phyloP scores from a whole-genome alignment of 1,139 yeast genomes.

The Yamadazyma membranifaciens region DNA sequence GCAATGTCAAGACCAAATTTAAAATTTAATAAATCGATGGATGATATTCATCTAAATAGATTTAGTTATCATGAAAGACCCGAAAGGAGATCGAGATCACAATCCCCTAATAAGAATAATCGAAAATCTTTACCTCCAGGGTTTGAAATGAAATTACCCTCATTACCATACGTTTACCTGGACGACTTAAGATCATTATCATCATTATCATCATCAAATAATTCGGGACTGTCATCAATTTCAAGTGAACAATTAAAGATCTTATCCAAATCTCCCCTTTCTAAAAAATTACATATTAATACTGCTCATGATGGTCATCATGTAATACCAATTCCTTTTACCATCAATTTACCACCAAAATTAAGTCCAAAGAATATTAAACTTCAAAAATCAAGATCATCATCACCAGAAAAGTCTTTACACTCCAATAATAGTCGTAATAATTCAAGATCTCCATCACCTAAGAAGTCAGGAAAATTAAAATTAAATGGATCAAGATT shows the following conservation, averaged over 20 bases:
- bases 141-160: constrained; percentile 24
- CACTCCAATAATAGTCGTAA: constrained; percentile 5
- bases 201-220: constrained; percentile 11
- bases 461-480: constrained; percentile 11
- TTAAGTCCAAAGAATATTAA: constrained; percentile 28
- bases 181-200: constrained; percentile 17
- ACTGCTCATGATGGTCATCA: constrained; percentile 23
- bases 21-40: constrained; percentile 16
- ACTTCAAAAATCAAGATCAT: constrained; percentile 8
- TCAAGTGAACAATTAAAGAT: constrained; percentile 26
- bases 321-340: constrained; percentile 46
- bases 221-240: constrained; percentile 7
- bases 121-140: constrained; percentile 26
- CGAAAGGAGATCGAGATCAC: constrained; percentile 29
- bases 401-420: constrained; percentile 13
- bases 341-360: constrained; percentile 43
- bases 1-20: constrained; percentile 4
- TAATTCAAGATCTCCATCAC: constrained; percentile 11
- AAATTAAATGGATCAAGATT: constrained; percentile 22
- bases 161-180: constrained; percentile 19
- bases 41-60: constrained; percentile 20
- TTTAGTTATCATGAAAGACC: not conserved
- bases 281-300: constrained; percentile 37
- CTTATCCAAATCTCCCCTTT: constrained; percentile 36
- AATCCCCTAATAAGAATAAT: constrained; percentile 27